phyloP scores from a whole-genome alignment of 768 basidiomycete genomes.

The Suillus ampliporus region DNA sequence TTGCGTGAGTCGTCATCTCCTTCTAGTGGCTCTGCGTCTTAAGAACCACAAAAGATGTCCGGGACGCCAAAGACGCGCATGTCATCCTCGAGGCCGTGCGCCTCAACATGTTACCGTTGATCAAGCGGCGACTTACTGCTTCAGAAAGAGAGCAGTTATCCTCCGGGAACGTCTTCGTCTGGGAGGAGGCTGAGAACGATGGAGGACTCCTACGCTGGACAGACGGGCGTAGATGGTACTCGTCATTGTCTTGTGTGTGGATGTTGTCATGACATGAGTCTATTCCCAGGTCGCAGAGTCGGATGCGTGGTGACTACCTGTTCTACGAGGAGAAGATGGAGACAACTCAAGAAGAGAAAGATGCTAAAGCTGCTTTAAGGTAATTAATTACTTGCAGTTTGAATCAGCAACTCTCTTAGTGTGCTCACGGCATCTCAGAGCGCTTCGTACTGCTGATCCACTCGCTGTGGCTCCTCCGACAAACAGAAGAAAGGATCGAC shows the following conservation, averaged over 20 bases:
- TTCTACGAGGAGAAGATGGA: constrained; percentile 88
- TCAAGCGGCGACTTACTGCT: constrained; percentile 71
- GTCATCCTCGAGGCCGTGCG: constrained; percentile 79
- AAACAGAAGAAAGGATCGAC: constrained; percentile 75
- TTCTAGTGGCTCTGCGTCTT: constrained; percentile 9
- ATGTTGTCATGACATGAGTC: constrained; percentile 13
- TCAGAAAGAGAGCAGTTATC: constrained; percentile 70
- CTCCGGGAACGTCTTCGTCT: constrained; percentile 83
- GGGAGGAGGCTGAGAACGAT: constrained; percentile 83
- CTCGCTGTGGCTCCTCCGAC: constrained; percentile 60
- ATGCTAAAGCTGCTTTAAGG: constrained; percentile 81
- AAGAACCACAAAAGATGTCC: constrained; percentile 55
- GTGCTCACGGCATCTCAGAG: constrained; percentile 41
- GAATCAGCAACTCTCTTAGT: constrained; percentile 17
- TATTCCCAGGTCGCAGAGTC: constrained; percentile 72
- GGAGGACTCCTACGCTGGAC: constrained; percentile 77
- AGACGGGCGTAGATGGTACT: constrained; percentile 78
- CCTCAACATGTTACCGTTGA: constrained; percentile 68
- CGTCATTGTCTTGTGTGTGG: background rate
- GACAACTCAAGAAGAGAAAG: constrained; percentile 78
- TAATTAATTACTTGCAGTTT: constrained; percentile 32
- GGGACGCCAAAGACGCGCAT: constrained; percentile 82
- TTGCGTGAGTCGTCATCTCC: constrained; percentile 31
- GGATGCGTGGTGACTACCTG: constrained; percentile 83
- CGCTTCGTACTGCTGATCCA: constrained; percentile 65